Evolutionary conservation across 495 filamentous ascomycete genomes (phyloP), one percentile per base, ranked within the genome.

Genomic region (Hyaloscypha variabilis): DNA sequence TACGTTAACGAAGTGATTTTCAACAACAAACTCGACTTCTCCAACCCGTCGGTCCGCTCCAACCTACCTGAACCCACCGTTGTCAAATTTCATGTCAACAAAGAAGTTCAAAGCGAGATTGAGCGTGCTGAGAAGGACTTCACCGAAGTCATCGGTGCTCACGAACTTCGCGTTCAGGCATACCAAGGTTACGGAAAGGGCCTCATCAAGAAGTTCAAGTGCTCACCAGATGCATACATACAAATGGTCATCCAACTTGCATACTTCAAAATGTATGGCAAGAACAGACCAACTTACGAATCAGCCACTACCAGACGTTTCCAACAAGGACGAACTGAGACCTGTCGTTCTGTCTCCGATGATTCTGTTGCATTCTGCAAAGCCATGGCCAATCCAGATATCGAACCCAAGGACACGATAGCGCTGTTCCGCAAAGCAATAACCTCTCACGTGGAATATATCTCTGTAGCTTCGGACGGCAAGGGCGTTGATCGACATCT

Each of bases 211-310:
- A 96, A 96, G 77, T 97, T 99, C 88, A 94, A 92, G 80, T 97
- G 91, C 88, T 96, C 91, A 61, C 96, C 96, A 34, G 96, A 99
- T 71, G 96, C 95, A 24, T 99, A 95, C 78, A 91, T 97, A 60
- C 96, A 99, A 81, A 95, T 98, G 93, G 81, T 96, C 78, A 98
- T 99, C 80, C 96, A 99, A 78, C 88, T 99, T 21, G 96, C 96
- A 58, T 99, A 99, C 85, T 88, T 88, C 83, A 99, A 98, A 82
- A 97, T 98, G 91, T 97, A 97, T 81, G 94, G 94, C 82, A 91
- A 92, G 83, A 97, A 93, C 85, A 86, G 95, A 1, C 96, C 96
- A 2, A 99, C 96, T 1, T 99, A 99, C 84, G 96, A 99, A 81
- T 97, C 94, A 14, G 94, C 96, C 36, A 87, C 94, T 19, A 97